phyloP scores from a whole-genome alignment of 345 rosid species.

The Ricinus communis region DNA sequence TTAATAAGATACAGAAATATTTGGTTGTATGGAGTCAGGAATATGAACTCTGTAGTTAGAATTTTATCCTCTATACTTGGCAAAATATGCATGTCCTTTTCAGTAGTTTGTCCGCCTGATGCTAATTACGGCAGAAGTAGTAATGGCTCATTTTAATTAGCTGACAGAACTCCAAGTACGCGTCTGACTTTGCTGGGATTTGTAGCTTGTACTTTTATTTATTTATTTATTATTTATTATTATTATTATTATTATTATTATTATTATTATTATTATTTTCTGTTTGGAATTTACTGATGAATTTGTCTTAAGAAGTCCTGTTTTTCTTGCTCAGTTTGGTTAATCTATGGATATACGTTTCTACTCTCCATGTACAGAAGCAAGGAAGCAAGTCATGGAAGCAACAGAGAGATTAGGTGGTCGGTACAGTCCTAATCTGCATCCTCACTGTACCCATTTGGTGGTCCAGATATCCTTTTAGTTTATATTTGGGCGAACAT shows the following conservation, averaged over 20 bases:
- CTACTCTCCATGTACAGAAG: conserved; percentile 49
- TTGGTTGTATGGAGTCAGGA: conserved; percentile 12
- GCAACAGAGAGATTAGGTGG: conserved; percentile 92
- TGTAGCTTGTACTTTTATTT: not conserved
- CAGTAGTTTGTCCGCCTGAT: not conserved
- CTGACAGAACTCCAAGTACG: not conserved
- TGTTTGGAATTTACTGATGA: not conserved
- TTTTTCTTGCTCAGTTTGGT: not conserved
- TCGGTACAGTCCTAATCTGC: conserved; percentile 73
- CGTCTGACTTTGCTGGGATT: not conserved
- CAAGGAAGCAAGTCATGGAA: conserved; percentile 91
- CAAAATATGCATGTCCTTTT: not conserved
- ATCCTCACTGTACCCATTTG: conserved; percentile 89
- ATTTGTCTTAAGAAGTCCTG: not conserved
- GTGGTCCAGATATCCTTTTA: conserved; percentile 93
- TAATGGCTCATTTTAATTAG: not conserved
- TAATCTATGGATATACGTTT: not conserved
- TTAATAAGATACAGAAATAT: not conserved
- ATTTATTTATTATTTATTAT: no score
- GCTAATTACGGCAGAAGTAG: not conserved
- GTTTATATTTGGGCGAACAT: not conserved
- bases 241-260: no score
- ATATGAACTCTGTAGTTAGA: not conserved
- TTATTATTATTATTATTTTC: not conserved
- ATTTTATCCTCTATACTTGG: not conserved